Evolutionary conservation across 2,329 filamentous ascomycete species (phyloP).

Genomic region (Ascochyta pisi): DNA sequence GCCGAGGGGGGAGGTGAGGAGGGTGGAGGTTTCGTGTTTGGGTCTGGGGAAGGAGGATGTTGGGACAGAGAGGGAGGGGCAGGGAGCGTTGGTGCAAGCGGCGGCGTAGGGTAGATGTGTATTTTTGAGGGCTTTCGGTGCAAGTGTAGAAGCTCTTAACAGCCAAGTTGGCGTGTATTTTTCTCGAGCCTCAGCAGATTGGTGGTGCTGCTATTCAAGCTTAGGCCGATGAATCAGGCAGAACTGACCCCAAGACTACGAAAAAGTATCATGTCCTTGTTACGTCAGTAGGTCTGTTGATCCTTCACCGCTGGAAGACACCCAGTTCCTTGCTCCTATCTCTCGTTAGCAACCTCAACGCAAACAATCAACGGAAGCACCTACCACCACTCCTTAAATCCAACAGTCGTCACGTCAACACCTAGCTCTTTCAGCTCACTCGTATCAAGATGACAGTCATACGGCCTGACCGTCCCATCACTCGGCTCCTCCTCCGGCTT

Average conservation of each 20-base stretch:
- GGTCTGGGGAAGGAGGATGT: background rate
- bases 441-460: constrained; percentile 87
- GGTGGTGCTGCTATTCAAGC: background rate
- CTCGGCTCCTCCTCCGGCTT: constrained; percentile 71
- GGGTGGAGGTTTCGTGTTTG: constrained; percentile 1
- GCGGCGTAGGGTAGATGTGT: background rate
- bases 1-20: background rate
- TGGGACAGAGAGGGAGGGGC: background rate
- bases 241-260: too few species aligned
- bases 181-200: too few species aligned
- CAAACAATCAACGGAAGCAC: constrained; percentile 3
- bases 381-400: constrained; percentile 83
- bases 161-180: too few species aligned
- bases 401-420: constrained; percentile 74
- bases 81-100: background rate
- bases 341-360: constrained; percentile 15
- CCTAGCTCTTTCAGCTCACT: constrained; percentile 73
- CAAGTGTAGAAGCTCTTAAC: too few species aligned
- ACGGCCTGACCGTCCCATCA: constrained; percentile 77
- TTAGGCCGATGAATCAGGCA: too few species aligned
- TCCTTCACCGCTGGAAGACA: constrained; percentile 27
- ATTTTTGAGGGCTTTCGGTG: too few species aligned
- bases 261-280: too few species aligned
- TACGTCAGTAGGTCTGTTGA: too few species aligned
- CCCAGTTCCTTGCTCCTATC: constrained; percentile 44